Conservation (phyloP, 768 basidiomycete genomes). For the Cystobasidium tubakii region DNA sequence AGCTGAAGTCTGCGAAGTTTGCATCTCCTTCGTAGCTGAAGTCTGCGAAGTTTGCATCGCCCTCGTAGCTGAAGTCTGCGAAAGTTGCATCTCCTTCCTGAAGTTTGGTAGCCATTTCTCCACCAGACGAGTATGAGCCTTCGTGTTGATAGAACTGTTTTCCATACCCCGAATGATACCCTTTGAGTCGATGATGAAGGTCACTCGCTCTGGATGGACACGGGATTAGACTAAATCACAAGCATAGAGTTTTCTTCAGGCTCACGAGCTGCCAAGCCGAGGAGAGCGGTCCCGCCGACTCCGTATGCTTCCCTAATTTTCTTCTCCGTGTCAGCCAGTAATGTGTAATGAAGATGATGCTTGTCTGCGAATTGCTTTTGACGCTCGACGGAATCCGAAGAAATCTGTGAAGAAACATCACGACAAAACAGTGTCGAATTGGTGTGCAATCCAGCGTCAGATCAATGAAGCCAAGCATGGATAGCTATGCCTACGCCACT, state of each 20-base stretch:
- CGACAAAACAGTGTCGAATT: too few relatives aligned
- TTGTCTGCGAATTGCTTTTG: conserved; percentile 29
- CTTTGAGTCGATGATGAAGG: conserved; percentile 24
- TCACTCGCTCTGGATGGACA: conserved; percentile 30
- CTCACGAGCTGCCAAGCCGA: conserved; percentile 28
- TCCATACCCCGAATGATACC: conserved; percentile 15
- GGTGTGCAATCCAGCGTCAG: too few relatives aligned
- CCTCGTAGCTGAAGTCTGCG: too few relatives aligned
- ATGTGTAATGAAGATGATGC: conserved; percentile 12
- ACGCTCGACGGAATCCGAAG: conserved; percentile 22
- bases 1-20: not conserved
- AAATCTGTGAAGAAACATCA: conserved; percentile 2
- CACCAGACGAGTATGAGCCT: conserved; percentile 18
- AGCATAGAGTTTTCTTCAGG: too few relatives aligned
- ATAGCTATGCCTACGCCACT: not conserved
- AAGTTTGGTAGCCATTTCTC: conserved; percentile 29
- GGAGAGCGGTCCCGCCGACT: conserved; percentile 19
- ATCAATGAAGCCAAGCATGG: too few relatives aligned
- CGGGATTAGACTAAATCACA: too few relatives aligned
- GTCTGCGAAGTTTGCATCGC: too few relatives aligned
- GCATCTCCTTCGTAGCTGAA: not conserved
- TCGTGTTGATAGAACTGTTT: conserved; percentile 10
- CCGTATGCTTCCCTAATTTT: conserved; percentile 21
- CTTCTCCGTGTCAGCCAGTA: conserved; percentile 27
- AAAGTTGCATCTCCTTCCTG: not conserved